A percentile compares a stretch with the other conserved stretches of the same genome.
These are phyloP conservation scores for Furcasterigmium sp. DNA, from an alignment of 2,329 filamentous ascomycete genomes.

Conservation along the genomic window DNA sequence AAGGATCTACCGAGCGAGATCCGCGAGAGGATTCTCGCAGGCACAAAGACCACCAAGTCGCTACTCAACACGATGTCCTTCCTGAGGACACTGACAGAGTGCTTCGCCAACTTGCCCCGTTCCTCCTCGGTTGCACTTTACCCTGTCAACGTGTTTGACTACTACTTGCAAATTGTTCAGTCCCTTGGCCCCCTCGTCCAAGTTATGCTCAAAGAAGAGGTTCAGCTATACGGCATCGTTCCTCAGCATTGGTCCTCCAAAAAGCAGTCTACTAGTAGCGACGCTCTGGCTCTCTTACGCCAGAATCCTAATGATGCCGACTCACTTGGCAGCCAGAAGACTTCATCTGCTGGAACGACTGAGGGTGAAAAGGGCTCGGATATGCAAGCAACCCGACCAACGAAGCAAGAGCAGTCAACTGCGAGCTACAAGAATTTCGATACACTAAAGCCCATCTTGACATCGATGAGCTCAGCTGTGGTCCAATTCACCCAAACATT, in stretches of 20 bases:
- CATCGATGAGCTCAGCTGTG: constrained; percentile 73
- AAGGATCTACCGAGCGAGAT: too few species aligned
- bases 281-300: constrained; percentile 5
- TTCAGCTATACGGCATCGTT: constrained; percentile 66
- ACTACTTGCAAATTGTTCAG: constrained; percentile 69
- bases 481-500: constrained; percentile 81
- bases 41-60: constrained; percentile 75
- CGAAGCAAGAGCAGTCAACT: constrained; percentile 35
- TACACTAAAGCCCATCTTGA: constrained; percentile 69
- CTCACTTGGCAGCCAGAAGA: constrained; percentile 1
- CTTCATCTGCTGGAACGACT: constrained; percentile 6
- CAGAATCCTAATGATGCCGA: neutral
- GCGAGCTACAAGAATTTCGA: constrained; percentile 67
- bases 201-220: constrained; percentile 80
- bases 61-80: constrained; percentile 73
- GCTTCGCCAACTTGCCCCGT: constrained; percentile 66
- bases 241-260: constrained; percentile 57
- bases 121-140: constrained; percentile 62
- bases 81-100: constrained; percentile 67
- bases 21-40: constrained; percentile 44
- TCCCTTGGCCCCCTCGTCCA: constrained; percentile 74
- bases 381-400: constrained; percentile 28
- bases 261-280: constrained; percentile 8
- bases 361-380: constrained; percentile 11
- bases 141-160: constrained; percentile 77